Evolutionary conservation across 2,329 filamentous ascomycete genomes (phyloP), one percentile per base, ranked within the genome.

Genomic region (Pseudocercospora vitis): DNA sequence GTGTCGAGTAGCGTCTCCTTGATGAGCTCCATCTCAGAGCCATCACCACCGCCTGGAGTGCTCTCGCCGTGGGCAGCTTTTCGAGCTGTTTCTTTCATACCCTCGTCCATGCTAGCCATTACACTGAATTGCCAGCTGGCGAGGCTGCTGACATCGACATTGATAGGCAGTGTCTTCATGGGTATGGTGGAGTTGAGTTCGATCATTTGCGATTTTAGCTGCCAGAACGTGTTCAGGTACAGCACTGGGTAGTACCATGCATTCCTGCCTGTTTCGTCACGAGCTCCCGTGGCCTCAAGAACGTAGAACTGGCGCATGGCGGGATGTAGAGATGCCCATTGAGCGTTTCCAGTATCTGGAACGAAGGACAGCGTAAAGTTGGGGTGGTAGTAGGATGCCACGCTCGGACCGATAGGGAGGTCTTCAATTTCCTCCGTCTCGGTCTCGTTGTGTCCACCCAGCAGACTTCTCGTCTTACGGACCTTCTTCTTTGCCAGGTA

Each of bases 161-260:
- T 88, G 58, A 97, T 76, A 2, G 91, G 90, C 21, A 96, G 76
- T 18, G 83, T 84, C 65, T 84, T 86, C 65, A 96, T 89, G 0
- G 94, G 97, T 63, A 96, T 88, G 0, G 94, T 97, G 12, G 89
- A 87, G 70, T 99, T 99, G 47, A 99, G 77, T 62, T 91, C 81
- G 18, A 81, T 89, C 92, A 97, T 97, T 65, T 97, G 90, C 59
- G 81, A 86, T 69, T 83, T 89, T 60, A 99, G 80, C 73, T 97
- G 92, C 94, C 94, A 99, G 74, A 99, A 99, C 3, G 88, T 95
- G 74, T 99, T 99, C 68, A 94, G 78, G 70, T 90, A 99, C 32
- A 97, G 75, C 39, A 96, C 83, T 3, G 94, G 94, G 68, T 88
- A 84, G 69, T 97, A 99, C 91, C 91, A 99, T 57, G 87, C 86